Percentiles rank a stretch among this genome's conserved stretches.
Evolutionary conservation across 2,329 filamentous ascomycete genomes (phyloP).

Genomic region (Fusarium nematophilum): DNA sequence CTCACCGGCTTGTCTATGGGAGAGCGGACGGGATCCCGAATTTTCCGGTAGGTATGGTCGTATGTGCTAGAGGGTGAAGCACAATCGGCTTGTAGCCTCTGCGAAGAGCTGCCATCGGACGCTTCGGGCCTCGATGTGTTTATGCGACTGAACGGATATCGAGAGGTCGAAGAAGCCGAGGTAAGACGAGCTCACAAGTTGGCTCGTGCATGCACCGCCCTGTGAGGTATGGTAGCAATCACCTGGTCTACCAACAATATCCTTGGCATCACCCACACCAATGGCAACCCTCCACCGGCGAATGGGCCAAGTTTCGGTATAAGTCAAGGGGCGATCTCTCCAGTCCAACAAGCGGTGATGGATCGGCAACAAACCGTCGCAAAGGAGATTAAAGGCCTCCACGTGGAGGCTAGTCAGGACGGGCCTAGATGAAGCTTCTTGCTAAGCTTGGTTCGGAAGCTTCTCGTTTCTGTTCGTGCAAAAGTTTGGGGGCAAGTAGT

Average conservation of each 20-base stretch:
- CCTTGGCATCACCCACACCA: too few relatives aligned
- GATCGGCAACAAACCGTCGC: neutral
- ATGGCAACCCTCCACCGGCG: too few relatives aligned
- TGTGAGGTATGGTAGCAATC: too few relatives aligned
- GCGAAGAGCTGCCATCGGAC: too few relatives aligned
- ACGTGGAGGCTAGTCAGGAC: neutral
- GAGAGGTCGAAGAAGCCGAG: too few relatives aligned
- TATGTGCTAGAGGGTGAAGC: conserved; percentile 15
- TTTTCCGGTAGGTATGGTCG: conserved; percentile 38
- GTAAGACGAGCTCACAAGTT: too few relatives aligned
- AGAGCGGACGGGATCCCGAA: conserved; percentile 38
- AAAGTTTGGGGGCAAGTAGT: conserved; percentile 2
- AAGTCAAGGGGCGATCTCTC: too few relatives aligned
- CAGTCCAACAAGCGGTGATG: neutral
- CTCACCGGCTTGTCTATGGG: conserved; percentile 33
- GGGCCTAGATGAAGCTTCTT: neutral
- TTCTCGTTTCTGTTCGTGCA: conserved; percentile 7
- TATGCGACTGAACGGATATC: too few relatives aligned
- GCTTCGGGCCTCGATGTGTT: too few relatives aligned
- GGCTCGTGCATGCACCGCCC: too few relatives aligned
- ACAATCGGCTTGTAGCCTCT: neutral
- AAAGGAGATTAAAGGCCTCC: neutral
- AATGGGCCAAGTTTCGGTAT: too few relatives aligned
- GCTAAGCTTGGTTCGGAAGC: neutral
- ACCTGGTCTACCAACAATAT: too few relatives aligned